phyloP scores from a whole-genome alignment of 495 filamentous ascomycete genomes.

The Neurospora terricola region DNA sequence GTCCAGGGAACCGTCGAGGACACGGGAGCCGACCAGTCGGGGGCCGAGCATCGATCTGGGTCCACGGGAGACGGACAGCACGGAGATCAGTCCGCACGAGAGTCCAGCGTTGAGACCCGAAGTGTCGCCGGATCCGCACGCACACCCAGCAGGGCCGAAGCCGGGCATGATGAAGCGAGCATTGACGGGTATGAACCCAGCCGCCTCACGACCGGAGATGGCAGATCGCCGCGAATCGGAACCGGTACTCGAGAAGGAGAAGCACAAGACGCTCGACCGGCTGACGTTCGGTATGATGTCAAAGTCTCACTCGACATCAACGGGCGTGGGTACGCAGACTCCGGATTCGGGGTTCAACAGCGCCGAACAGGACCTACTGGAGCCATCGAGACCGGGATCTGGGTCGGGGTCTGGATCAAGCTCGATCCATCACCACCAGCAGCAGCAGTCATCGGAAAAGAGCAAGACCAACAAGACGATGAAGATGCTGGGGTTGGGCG shows the following conservation, averaged over 20 bases:
- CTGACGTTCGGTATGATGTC: not conserved
- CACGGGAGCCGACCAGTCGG: not conserved
- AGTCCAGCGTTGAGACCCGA: not conserved
- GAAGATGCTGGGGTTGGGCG: not conserved
- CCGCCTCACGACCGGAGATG: not conserved
- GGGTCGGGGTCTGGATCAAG: not conserved
- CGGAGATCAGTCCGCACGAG: not conserved
- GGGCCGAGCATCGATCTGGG: not conserved
- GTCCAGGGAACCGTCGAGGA: not conserved
- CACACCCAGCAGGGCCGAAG: not conserved
- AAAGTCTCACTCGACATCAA: not conserved
- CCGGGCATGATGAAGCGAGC: not conserved
- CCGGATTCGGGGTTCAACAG: not conserved
- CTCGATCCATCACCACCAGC: not conserved
- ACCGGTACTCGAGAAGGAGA: not conserved
- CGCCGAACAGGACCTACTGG: not conserved
- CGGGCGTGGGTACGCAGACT: not conserved
- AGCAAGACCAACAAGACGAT: not conserved
- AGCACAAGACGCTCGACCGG: not conserved
- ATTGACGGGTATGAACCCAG: not conserved
- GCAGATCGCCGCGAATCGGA: not conserved
- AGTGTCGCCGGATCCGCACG: not conserved
- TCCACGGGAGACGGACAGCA: not conserved
- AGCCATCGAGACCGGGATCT: not conserved
- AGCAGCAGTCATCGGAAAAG: not conserved